phyloP scores from a whole-genome alignment of 352 stramenopile genomes.

The Phytopythium mirpurense region DNA sequence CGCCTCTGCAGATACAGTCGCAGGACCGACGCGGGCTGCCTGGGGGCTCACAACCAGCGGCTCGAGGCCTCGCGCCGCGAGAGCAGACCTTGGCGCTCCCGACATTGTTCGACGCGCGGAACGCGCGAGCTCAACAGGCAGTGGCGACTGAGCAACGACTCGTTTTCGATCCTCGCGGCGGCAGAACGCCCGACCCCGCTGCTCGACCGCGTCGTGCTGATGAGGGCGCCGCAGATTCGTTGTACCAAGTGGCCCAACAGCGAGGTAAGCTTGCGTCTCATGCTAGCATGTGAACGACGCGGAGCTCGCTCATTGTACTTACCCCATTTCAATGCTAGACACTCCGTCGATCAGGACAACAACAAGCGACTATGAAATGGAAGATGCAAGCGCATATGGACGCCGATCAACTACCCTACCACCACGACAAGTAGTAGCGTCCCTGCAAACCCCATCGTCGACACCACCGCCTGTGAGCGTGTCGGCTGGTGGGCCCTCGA shows the following conservation, averaged over 20 bases:
- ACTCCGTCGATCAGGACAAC: no score
- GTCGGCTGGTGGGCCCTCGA: slow-evolving; percentile 11
- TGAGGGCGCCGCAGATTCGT: not conserved
- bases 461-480: not conserved
- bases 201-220: not conserved
- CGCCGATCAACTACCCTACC: not conserved
- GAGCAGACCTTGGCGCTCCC: not conserved
- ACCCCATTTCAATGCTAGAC: no score
- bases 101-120: slow-evolving; percentile 3
- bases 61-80: not conserved
- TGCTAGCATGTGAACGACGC: not conserved
- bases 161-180: not conserved
- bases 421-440: not conserved
- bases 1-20: not conserved
- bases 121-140: not conserved
- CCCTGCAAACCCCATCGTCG: not conserved
- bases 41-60: not conserved
- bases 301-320: not conserved
- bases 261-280: not conserved
- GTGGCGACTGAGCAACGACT: not conserved
- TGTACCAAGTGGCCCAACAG: not conserved
- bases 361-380: slow-evolving; percentile 1
- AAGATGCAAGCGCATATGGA: not conserved
- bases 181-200: not conserved
- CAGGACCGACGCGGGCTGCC: not conserved